Evolutionary conservation across 139 green algal genomes (phyloP).

Genomic region (Choricystis sp.): DNA sequence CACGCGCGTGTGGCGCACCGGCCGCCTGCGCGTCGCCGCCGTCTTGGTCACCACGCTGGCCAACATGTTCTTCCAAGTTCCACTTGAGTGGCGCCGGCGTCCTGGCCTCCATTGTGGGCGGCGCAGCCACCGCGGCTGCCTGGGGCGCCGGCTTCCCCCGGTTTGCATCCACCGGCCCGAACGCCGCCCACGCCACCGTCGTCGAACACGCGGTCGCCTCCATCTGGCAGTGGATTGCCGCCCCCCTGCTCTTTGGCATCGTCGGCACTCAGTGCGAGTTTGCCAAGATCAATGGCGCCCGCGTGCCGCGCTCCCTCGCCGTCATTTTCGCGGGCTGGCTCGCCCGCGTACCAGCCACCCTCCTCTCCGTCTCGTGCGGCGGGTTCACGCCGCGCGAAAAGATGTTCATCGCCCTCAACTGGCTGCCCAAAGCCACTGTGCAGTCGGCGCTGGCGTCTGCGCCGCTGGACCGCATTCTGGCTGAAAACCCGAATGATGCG

Average conservation of each 20-base stretch:
- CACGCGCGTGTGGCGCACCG: neutral
- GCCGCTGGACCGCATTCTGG: neutral
- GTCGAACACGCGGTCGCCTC: neutral
- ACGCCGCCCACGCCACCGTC: neutral
- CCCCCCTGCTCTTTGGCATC: neutral
- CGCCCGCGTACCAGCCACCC: neutral
- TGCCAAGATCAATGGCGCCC: neutral
- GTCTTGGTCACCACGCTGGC: neutral
- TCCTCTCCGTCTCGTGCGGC: neutral
- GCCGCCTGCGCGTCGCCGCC: too few species aligned
- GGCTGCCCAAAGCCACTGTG: conserved; percentile 74
- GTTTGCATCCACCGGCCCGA: neutral
- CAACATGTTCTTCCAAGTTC: neutral
- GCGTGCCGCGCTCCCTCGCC: neutral
- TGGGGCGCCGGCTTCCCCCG: neutral
- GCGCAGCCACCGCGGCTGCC: too few species aligned
- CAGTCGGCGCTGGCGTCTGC: conserved; percentile 41
- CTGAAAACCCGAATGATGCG: neutral
- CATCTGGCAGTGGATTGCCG: neutral
- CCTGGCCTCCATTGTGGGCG: neutral
- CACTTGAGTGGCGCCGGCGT: neutral
- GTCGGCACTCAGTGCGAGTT: neutral
- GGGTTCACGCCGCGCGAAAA: conserved; percentile 40
- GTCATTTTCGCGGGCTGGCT: neutral
- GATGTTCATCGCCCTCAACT: conserved; percentile 56